Percentiles rank a stretch among this genome's conserved stretches.
Evolutionary conservation across 1,284 basidiomycete species (phyloP).

Genomic region (Uromyces viciae-fabae): DNA sequence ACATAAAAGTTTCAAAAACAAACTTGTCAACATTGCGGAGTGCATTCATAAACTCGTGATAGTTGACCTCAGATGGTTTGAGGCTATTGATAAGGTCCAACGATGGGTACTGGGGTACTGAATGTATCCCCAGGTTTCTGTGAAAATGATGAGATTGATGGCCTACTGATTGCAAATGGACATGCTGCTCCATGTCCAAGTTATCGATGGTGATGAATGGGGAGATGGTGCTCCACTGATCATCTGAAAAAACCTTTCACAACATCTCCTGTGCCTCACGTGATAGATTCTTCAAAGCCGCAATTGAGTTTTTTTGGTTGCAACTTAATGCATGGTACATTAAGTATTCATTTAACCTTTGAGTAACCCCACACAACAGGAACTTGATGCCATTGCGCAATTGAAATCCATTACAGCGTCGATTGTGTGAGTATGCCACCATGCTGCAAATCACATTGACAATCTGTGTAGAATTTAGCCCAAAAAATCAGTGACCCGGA

Average conservation of each 20-base stretch:
- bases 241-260: neutral
- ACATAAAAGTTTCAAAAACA: neutral
- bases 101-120: neutral
- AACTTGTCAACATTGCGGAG: neutral
- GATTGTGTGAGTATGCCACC: too few species aligned
- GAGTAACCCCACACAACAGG: neutral
- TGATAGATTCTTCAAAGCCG: neutral
- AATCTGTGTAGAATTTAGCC: too few species aligned
- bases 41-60: neutral
- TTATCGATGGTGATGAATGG: slow-evolving; percentile 15
- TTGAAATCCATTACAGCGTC: too few species aligned
- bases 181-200: neutral
- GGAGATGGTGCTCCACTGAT: neutral
- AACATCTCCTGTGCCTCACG: neutral
- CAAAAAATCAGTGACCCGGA: too few species aligned
- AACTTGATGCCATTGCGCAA: too few species aligned
- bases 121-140: slow-evolving; percentile 5
- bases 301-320: neutral
- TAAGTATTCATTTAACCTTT: neutral
- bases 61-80: neutral
- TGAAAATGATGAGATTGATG: neutral
- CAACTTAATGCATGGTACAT: neutral
- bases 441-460: too few species aligned
- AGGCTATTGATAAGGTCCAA: neutral
- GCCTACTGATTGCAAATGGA: neutral